phyloP scores from a whole-genome alignment of 331 rosid genomes.

The Stylosanthes scabra region DNA sequence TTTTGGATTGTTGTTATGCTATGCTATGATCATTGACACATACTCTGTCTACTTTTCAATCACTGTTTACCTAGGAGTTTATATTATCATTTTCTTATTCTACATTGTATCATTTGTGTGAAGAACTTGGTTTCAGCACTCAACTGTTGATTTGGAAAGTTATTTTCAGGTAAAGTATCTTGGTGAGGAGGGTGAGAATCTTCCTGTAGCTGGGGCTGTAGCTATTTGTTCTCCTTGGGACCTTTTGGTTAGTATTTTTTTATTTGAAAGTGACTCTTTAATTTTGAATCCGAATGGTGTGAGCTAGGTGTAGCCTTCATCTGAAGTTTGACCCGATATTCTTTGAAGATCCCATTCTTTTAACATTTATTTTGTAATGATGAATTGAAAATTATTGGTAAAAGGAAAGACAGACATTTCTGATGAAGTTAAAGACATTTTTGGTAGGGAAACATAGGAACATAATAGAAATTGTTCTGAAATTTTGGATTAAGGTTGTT shows the following conservation, averaged over 20 bases:
- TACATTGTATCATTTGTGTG: neutral
- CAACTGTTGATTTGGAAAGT: constrained; percentile 38
- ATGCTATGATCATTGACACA: constrained; percentile 24
- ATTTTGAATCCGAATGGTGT: constrained; percentile 24
- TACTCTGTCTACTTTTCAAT: constrained; percentile 23
- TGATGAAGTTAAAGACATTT: neutral
- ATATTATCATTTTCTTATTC: neutral
- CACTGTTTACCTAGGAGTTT: neutral
- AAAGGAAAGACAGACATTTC: neutral
- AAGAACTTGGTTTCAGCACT: constrained; percentile 9
- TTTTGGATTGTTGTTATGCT: constrained; percentile 19
- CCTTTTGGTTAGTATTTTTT: constrained; percentile 81
- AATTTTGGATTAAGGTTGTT: neutral
- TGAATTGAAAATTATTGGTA: constrained; percentile 12
- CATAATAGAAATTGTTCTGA: constrained; percentile 13
- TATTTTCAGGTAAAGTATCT: constrained; percentile 83
- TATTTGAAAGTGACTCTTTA: constrained; percentile 34
- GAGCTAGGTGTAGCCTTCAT: constrained; percentile 11
- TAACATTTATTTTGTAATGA: neutral
- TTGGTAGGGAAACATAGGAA: constrained; percentile 12
- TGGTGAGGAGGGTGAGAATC: constrained; percentile 87
- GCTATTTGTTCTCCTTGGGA: constrained; percentile 97
- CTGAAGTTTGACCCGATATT: constrained; percentile 11
- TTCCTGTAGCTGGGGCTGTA: constrained; percentile 88
- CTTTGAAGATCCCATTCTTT: constrained; percentile 3